Base-by-base conservation (phyloP, 2,329 filamentous ascomycete genomes). In the Cordyceps fumosorosea region DNA sequence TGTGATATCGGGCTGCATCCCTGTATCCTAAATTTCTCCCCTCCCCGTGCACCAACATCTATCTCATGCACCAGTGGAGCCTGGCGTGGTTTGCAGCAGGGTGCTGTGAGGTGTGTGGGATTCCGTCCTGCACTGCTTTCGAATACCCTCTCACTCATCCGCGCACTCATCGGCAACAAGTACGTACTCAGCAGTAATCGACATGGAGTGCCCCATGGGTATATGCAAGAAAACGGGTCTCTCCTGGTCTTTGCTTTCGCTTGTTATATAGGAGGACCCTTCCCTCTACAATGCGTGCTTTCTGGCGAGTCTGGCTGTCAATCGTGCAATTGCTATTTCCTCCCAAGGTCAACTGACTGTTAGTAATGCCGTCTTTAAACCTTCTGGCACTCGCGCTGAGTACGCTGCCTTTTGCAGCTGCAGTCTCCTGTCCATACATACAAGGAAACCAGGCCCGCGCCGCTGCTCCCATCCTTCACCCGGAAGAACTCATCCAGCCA, bases 341-440 rank as follows among this genome's bases (percentile, higher is more conserved):
- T 5, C 12, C 16, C 37, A 42, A 18, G 14, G 3, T n/a, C 40
- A 16, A 44, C 18, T 44, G 40, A 7, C 24, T 40, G 22, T 32
- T 26, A 18, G 16, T 48, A 62, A 65, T 26, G 60, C 53, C 54
- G n/a, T 57, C 47, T 3, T 37, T 22, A 2, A 52, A 29, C 14
- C 56, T 60, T 54, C 32, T 61, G 24, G 37, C 29, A n/a, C 45
- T 63, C 22, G 57, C 62, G n/a, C 14, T 63, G 24, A 57, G 51
- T 29, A n/a, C 26, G 14, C 5, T 58, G 44, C 57, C 57, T 16
- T 18, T 60, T 10, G 32, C 62, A 14, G 29, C 44, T 22, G 56
- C 62, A 6, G 47, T 18, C 5, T 60, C 56, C 2, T 63, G 62
- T 37, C 62, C 62, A 18, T 63, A 63, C 22, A 53, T 61, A 11